Evolutionary conservation across 306 rosid species (phyloP), one percentile per base, ranked within the genome.

Genomic region (peach (Prunus persica)): DNA sequence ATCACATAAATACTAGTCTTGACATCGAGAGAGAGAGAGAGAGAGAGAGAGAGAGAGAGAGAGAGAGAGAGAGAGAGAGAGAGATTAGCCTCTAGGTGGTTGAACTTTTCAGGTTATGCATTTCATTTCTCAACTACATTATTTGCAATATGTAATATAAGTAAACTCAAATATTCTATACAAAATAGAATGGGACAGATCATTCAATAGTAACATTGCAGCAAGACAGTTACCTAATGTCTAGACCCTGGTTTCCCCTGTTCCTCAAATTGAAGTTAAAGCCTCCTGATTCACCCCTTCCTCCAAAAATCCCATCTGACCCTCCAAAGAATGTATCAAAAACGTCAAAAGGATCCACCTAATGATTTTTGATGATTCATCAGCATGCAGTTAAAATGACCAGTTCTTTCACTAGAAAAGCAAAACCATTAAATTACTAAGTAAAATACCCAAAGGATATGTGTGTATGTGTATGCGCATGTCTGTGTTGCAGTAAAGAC

Each of bases 271-370:
- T 86, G 81, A 94, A 88, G 80, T 84, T 72, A 73, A 92, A 25
- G 76, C 92, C 96, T 54, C 92, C 91, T 15, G 76, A 25, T 57
- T 83, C 98, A 79, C 83, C 85, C 51, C 68, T 76, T 66, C 86
- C 95, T 62, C 91, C 89, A 84, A 87, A 93, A 70, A 93, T 16
- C 55, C 91, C 93, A 65, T 84, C 89, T 3, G 91, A 80, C 68
- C 84, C 91, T 68, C 97, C 96, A 79, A 95, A 95, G 89, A 85
- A 88, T n/a, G 87, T 68, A 51, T 91, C 86, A 46, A 90, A 95
- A 78, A 88, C 75, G 25, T 89, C 96, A 77, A 84, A 95, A 32
- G 93, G 96, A 87, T 89, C 91, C 81, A 92, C 91, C 99, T 95
- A 83, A 70, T 71, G 13, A 74, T 76, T 66, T 82, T 49, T 38